These are phyloP conservation scores for Schoenoplectus triqueter DNA, from an alignment of 202 grass and related monocot genomes.

Conservation along the genomic window DNA sequence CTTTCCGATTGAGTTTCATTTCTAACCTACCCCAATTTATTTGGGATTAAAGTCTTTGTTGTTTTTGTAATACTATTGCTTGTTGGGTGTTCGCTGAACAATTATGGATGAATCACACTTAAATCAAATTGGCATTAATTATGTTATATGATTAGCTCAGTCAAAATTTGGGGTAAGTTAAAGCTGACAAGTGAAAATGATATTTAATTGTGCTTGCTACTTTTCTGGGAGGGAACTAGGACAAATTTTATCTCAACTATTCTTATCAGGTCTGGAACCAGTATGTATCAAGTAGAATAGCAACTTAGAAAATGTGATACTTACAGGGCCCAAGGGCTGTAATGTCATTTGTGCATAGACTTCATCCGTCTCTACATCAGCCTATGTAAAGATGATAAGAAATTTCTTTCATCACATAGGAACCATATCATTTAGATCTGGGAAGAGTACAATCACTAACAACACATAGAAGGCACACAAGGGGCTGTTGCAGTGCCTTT, in stretches of 20 bases:
- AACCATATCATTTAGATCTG: background rate
- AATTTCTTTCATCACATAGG: background rate
- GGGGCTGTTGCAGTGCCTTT: background rate
- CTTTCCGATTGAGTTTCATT: too few relatives aligned
- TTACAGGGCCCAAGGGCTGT: constrained; percentile 86
- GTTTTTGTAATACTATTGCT: background rate
- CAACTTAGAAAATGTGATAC: constrained; percentile 25
- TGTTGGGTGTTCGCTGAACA: background rate
- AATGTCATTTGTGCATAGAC: constrained; percentile 98
- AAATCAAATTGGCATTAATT: background rate
- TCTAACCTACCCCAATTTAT: too few relatives aligned
- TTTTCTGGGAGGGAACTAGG: background rate
- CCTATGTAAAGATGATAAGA: constrained; percentile 49
- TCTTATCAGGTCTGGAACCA: background rate
- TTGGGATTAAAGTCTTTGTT: too few relatives aligned
- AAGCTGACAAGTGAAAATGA: background rate
- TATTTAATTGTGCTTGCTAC: background rate
- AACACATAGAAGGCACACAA: constrained; percentile 8
- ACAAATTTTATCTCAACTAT: background rate
- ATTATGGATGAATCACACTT: constrained; percentile 3
- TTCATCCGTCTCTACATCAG: constrained; percentile 95
- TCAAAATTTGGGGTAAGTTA: background rate
- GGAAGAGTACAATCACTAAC: background rate
- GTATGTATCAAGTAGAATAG: constrained; percentile 20
- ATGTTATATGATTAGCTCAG: background rate